A percentile compares a stretch with the other conserved stretches of the same genome.
These are phyloP conservation scores for Trypanosoma rangeli DNA, from an alignment of 208 protist genomes.

Conservation along the genomic window DNA sequence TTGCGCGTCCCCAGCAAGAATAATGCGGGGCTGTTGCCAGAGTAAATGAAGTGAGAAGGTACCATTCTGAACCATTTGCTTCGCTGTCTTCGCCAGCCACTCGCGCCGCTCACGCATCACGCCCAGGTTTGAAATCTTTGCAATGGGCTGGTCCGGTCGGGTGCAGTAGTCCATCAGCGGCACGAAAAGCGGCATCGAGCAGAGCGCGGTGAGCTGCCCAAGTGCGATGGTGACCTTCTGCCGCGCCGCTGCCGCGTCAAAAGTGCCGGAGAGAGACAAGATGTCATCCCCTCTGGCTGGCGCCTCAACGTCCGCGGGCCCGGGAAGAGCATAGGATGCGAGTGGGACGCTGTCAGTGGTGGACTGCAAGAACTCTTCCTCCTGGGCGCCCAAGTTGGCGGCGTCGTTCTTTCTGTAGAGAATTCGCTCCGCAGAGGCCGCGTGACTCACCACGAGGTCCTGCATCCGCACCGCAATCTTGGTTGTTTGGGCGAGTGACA, in stretches of 20 bases:
- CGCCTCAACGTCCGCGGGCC: neutral
- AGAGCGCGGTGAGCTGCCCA: slow-evolving; percentile 57
- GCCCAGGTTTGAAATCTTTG: slow-evolving; percentile 75
- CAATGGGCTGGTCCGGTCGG: slow-evolving; percentile 62
- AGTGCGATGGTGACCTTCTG: slow-evolving; percentile 59
- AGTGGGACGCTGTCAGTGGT: neutral
- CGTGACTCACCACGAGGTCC: slow-evolving; percentile 59
- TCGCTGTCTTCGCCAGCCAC: slow-evolving; percentile 54
- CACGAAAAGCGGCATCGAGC: slow-evolving; percentile 63
- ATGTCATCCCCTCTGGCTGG: slow-evolving; percentile 2
- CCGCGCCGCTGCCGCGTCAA: slow-evolving; percentile 39
- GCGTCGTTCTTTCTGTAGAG: slow-evolving; percentile 39
- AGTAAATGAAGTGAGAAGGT: slow-evolving; percentile 52
- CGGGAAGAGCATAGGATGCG: neutral
- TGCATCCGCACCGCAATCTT: slow-evolving; percentile 63
- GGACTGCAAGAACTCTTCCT: neutral
- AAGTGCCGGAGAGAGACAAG: slow-evolving; percentile 40
- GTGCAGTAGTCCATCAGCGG: slow-evolving; percentile 74
- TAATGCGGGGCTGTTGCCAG: slow-evolving; percentile 76
- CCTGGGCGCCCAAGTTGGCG: neutral
- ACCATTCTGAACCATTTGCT: slow-evolving; percentile 52
- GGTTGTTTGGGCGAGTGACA: slow-evolving; percentile 34
- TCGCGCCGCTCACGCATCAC: slow-evolving; percentile 80
- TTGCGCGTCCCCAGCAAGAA: slow-evolving; percentile 57
- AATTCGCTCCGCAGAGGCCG: slow-evolving; percentile 54